Evolutionary conservation across 2,329 filamentous ascomycete genomes (phyloP).

Genomic region (Pseudogymnoascus pannorum): DNA sequence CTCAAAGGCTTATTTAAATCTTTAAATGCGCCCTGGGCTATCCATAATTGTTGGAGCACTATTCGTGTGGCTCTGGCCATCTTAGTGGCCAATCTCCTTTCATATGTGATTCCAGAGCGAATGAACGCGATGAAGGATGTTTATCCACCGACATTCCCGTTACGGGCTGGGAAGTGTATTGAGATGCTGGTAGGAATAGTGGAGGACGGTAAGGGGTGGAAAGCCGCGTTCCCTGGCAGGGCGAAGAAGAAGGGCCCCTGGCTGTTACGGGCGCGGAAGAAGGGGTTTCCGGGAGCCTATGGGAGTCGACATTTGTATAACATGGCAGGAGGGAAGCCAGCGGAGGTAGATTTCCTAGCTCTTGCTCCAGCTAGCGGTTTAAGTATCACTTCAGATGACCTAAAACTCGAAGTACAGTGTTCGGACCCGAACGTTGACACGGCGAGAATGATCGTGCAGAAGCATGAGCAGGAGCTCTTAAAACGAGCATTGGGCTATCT

Average conservation of each 20-base stretch:
- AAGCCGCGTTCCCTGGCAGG: conserved; percentile 21
- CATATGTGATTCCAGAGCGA: no score
- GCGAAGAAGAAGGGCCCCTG: conserved; percentile 14
- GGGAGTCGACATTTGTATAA: conserved; percentile 28
- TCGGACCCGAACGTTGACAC: conserved; percentile 13
- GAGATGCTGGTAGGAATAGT: conserved; percentile 22
- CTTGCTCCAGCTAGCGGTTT: not conserved
- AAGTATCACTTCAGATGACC: not conserved
- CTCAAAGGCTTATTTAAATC: not conserved
- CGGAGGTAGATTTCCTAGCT: conserved; percentile 28
- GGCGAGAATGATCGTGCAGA: conserved; percentile 17
- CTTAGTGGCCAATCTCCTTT: no score
- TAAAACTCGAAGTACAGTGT: conserved; percentile 20
- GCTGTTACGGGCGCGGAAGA: conserved; percentile 15
- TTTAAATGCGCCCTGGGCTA: not conserved
- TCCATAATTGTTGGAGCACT: not conserved
- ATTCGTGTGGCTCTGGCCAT: not conserved
- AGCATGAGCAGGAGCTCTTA: conserved; percentile 20
- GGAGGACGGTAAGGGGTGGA: conserved; percentile 12
- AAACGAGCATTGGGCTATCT: conserved; percentile 25
- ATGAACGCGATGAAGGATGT: conserved; percentile 16
- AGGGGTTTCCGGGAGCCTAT: conserved; percentile 28
- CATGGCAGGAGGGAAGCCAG: conserved; percentile 28
- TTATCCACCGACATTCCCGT: conserved; percentile 18
- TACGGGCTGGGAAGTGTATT: conserved; percentile 21